These are phyloP conservation scores for Kodamaea fukazawae DNA, from an alignment of 805 yeast genomes.

Conservation along the genomic window DNA sequence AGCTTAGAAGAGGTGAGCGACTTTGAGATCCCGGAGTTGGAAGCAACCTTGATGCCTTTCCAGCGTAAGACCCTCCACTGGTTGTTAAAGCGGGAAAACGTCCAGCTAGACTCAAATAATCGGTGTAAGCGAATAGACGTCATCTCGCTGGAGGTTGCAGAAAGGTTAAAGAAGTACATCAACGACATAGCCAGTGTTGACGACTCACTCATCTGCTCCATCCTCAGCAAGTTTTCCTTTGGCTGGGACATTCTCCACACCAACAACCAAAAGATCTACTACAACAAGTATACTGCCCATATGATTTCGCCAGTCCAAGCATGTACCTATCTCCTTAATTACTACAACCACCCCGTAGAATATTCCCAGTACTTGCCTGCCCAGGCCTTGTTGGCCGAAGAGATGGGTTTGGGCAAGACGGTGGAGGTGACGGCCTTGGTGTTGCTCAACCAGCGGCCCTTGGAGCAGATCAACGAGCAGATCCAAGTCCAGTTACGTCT, in stretches of 20 bases:
- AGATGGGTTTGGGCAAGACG: constrained; percentile 97
- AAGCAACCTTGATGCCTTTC: constrained; percentile 44
- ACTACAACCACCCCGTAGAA: constrained; percentile 19
- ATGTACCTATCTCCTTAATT: constrained; percentile 21
- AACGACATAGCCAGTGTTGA: neutral
- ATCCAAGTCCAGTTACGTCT: constrained; percentile 29
- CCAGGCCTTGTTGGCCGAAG: constrained; percentile 80
- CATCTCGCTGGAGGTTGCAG: constrained; percentile 12
- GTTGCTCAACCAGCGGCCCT: constrained; percentile 55
- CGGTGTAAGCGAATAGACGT: constrained; percentile 21
- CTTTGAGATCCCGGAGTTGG: constrained; percentile 42
- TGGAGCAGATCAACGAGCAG: constrained; percentile 28
- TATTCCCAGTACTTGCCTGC: constrained; percentile 34
- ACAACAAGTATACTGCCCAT: constrained; percentile 35
- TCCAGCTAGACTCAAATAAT: constrained; percentile 27
- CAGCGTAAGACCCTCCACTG: constrained; percentile 56
- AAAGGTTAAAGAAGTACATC: constrained; percentile 7
- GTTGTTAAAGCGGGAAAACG: constrained; percentile 54
- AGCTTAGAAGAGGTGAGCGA: constrained; percentile 16
- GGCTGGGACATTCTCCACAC: constrained; percentile 45
- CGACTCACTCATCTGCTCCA: constrained; percentile 22
- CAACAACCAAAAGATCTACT: constrained; percentile 13
- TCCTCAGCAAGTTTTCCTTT: constrained; percentile 44
- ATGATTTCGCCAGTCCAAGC: constrained; percentile 5
- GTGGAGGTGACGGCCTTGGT: constrained; percentile 75